Evolutionary conservation across 495 filamentous ascomycete genomes (phyloP).

Genomic region (Oidiodendron maius): DNA sequence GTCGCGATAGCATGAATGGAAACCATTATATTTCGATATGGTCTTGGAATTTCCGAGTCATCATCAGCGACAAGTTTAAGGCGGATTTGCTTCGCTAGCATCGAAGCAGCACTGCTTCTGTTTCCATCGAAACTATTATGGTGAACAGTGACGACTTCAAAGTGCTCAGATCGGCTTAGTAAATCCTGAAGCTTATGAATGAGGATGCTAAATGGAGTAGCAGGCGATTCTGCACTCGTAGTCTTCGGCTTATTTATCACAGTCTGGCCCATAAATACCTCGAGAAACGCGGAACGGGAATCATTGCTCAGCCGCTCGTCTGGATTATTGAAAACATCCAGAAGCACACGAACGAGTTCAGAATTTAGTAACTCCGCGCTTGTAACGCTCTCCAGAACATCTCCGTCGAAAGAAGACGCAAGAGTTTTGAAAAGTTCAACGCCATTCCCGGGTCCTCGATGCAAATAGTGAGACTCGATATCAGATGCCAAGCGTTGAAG

Average conservation of each 20-base stretch:
- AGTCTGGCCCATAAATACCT: constrained; percentile 85
- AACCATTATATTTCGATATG: constrained; percentile 91
- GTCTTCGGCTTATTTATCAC: constrained; percentile 57
- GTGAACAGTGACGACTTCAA: constrained; percentile 93
- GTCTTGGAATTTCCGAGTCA: constrained; percentile 75
- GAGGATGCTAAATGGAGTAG: constrained; percentile 84
- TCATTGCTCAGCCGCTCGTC: constrained; percentile 47
- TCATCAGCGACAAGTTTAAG: constrained; percentile 88
- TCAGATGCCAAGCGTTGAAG: constrained; percentile 65
- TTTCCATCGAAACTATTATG: constrained; percentile 90
- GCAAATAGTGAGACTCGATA: constrained; percentile 63
- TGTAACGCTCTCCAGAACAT: constrained; percentile 87
- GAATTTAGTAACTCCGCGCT: constrained; percentile 92
- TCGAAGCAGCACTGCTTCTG: constrained; percentile 84
- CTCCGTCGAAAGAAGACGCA: constrained; percentile 82
- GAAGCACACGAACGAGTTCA: constrained; percentile 74
- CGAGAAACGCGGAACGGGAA: constrained; percentile 77
- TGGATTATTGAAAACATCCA: constrained; percentile 73
- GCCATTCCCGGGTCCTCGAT: constrained; percentile 46
- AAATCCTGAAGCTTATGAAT: constrained; percentile 94
- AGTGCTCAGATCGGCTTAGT: constrained; percentile 93
- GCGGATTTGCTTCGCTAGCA: constrained; percentile 93
- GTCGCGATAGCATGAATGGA: constrained; percentile 98
- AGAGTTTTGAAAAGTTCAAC: constrained; percentile 66
- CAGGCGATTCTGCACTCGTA: constrained; percentile 54